Base-by-base conservation (phyloP, 345 rosid genomes). In the Brassica juncea region DNA sequence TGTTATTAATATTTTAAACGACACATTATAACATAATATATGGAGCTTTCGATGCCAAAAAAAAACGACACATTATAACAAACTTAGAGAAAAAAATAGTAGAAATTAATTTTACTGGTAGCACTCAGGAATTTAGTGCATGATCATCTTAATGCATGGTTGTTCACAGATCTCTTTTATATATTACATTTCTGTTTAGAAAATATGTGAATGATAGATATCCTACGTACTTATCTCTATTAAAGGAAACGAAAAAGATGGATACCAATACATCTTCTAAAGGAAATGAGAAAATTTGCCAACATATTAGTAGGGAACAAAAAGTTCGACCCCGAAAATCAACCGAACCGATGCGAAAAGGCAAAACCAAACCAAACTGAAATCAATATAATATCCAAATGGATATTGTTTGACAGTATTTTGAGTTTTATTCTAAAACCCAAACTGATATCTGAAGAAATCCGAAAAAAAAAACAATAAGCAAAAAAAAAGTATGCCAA, bases 211-310 rank as follows among this genome's bases (percentile, higher is more conserved):
- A 25, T 25, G 64, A 25, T 12, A 11, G 32, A 59, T 23, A 23
- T 59, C 64, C 62, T 21, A 57, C 25, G 4, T 21, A 57, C 12
- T 19, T 57, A 8, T 59, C 31, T 23, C 9, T 61, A 12, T 27
- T 61, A 61, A 27, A 27, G 34, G 16, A 28, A 61, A 11, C 8
- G 34, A 61, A 27, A 61, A 61, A 27, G 66, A 61, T 61, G 16
- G 66, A 23, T 59, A 59, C 63, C 63, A 23, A 61, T 27, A 61
- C 16, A 61, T 27, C 66, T 61, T 19, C 66, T 61, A 61, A 61
- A 11, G 35, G 4, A 28, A 28, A 61, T 61, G 19, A 11, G 9
- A 27, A 61, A 27, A 4, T 59, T 58, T 58, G 30, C 30, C 62
- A 58, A 6, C 49, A 42, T 42, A 42, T 42, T 10, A 39, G 11